A percentile compares a stretch with the other conserved stretches of the same genome.
These are phyloP conservation scores for Pichia norvegensis DNA, from an alignment of 1,139 yeast species.

Conservation along the genomic window DNA sequence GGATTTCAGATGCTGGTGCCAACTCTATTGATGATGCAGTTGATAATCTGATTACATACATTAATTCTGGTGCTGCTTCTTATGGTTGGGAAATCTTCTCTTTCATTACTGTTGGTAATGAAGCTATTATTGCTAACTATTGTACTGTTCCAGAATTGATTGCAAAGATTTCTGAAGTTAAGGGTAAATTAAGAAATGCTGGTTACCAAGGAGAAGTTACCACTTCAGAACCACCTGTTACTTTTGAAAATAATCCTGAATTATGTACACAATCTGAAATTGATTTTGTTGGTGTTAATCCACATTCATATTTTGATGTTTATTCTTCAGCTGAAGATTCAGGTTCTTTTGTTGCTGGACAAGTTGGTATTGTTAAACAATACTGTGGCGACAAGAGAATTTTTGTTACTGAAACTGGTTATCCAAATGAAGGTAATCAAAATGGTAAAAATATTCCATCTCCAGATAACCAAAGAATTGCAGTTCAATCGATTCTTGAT, in stretches of 20 bases:
- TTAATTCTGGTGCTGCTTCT: conserved; percentile 37
- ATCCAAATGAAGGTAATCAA: conserved; percentile 65
- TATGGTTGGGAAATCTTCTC: conserved; percentile 65
- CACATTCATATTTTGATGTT: conserved; percentile 78
- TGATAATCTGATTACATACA: conserved; percentile 41
- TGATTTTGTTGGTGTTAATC: conserved; percentile 77
- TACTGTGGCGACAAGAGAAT: conserved; percentile 44
- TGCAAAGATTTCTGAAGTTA: conserved; percentile 56
- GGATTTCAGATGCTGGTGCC: conserved; percentile 60
- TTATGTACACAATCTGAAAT: conserved; percentile 62
- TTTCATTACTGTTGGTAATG: conserved; percentile 77
- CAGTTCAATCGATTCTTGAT: conserved; percentile 53
- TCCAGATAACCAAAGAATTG: conserved; percentile 58
- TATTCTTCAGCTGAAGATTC: conserved; percentile 55
- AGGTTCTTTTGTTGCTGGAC: conserved; percentile 64
- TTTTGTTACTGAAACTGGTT: conserved; percentile 79
- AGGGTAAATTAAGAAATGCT: conserved; percentile 45
- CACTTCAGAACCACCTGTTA: conserved; percentile 84
- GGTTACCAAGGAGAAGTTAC: conserved; percentile 76
- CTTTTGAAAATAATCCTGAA: conserved; percentile 52
- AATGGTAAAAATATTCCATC: conserved; percentile 73
- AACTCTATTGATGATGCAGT: conserved; percentile 61
- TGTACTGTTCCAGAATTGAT: conserved; percentile 52
- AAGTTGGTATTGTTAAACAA: conserved; percentile 44
- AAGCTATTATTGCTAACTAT: conserved; percentile 63